Evolutionary conservation across 1,284 basidiomycete species (phyloP), one percentile per base, ranked within the genome.

Genomic region (Cerrena zonata): DNA sequence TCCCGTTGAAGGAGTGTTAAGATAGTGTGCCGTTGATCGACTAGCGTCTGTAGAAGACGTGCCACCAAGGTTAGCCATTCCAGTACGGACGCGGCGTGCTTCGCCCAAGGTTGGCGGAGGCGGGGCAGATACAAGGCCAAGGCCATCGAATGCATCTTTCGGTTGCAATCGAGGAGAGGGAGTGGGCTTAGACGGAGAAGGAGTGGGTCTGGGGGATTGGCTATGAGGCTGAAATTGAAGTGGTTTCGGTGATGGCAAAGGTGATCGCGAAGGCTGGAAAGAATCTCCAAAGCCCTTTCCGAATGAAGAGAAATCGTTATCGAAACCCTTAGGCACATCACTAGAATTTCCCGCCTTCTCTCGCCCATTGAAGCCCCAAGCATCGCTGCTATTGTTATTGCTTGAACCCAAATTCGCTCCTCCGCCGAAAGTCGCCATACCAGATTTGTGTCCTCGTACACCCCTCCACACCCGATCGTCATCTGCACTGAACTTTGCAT

Each of bases 121-220:
- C 45, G 70, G 71, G 19, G 69, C 70, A 40, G 70, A 61, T 5
- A 75, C 64, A 15, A 87, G 60, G 4, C 83, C 86, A 34, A 91
- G 69, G 11, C 84, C 87, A 43, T 86, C 85, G 57, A 91, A 91
- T 2, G 88, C 88, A 63, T 90, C 87, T 54, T 76, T 82, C 23
- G 73, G 70, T 49, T 72, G 73, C 38, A 48, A 52, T 38, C 58
- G 53, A 37, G 56, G 45, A 26, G 26, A 15, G 2, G 49, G 43
- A 19, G 36, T 49, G 53, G 47, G 47, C 56, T 51, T 42, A 49
- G 42, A n/a, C 50, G 50, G 13, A 38, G 48, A 18, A 4, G 61
- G 57, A 24, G 53, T 36, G 19, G 56, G 64, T 34, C 60, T 61
- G 18, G 36, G 49, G 4, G 49, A 1, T 51, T 55, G 52, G 19